Conservation (phyloP, 768 basidiomycete species). For the Boletus vinaceobasis region DNA sequence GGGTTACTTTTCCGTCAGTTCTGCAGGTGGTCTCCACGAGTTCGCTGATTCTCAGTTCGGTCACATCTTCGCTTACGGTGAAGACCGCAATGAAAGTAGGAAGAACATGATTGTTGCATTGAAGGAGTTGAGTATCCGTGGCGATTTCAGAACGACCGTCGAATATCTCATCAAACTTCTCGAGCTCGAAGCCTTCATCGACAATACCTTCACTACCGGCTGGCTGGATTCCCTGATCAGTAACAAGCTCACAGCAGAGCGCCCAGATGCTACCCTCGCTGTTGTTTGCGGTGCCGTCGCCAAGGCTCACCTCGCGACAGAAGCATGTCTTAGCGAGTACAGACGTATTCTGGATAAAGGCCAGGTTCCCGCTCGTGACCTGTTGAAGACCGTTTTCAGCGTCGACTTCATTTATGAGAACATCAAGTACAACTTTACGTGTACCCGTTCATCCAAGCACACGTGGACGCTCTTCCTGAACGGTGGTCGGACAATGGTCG, state of each 20-base stretch:
- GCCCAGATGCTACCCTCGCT: conserved; percentile 88
- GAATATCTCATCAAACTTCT: conserved; percentile 98
- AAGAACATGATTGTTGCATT: conserved; percentile 99
- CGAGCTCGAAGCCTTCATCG: conserved; percentile 92
- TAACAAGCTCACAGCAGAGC: conserved; percentile 94
- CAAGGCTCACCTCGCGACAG: conserved; percentile 88
- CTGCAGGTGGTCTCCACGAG: conserved; percentile 95
- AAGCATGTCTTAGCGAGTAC: conserved; percentile 90
- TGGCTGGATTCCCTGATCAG: conserved; percentile 98
- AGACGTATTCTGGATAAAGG: conserved; percentile 96
- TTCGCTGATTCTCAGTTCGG: conserved; percentile 99
- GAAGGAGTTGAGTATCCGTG: conserved; percentile 97
- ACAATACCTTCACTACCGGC: conserved; percentile 97
- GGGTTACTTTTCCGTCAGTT: conserved; percentile 98
- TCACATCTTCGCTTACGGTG: conserved; percentile 98
- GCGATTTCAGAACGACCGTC: conserved; percentile 97
- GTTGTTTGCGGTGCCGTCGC: conserved; percentile 96
- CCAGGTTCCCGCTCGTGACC: conserved; percentile 92
- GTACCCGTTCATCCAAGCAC: conserved; percentile 82
- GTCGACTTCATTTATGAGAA: conserved; percentile 98
- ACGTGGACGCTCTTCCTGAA: conserved; percentile 96
- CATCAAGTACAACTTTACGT: conserved; percentile 92
- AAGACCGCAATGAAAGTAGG: conserved; percentile 89
- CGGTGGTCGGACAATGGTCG: conserved; percentile 89
- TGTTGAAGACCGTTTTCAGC: conserved; percentile 93